Conservation (phyloP, 257 asterid genomes). For the Paraleonurus japonicus region DNA sequence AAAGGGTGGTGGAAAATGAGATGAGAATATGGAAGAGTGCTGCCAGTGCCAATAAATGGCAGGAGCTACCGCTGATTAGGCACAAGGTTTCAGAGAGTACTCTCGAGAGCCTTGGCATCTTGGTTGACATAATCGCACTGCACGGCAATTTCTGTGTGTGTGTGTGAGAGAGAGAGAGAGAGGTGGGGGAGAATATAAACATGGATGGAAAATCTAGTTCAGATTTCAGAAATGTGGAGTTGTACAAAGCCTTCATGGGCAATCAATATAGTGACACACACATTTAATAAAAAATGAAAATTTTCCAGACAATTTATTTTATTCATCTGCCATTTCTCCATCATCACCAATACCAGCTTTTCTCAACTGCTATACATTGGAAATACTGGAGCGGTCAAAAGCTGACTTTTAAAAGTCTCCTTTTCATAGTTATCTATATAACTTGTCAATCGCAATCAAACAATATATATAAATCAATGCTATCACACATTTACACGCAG, state of each 20-base stretch:
- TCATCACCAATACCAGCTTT: neutral
- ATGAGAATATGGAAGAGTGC: neutral
- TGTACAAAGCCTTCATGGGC: neutral
- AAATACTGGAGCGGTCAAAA: neutral
- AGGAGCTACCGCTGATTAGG: neutral
- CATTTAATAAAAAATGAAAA: neutral
- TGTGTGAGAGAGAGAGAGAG: slow-evolving; percentile 1
- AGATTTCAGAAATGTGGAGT: neutral
- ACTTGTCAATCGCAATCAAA: neutral
- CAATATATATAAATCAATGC: neutral
- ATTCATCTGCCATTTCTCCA: neutral
- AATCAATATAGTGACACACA: neutral
- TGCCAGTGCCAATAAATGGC: neutral
- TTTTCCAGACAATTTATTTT: neutral
- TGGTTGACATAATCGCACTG: neutral
- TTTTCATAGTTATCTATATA: neutral
- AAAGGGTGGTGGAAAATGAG: neutral
- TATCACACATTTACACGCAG: neutral
- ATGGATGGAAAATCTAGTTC: neutral
- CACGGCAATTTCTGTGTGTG: neutral
- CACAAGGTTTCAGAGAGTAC: neutral
- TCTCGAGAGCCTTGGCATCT: neutral
- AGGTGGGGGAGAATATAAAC: neutral
- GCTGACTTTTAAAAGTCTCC: neutral
- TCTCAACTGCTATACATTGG: neutral